Base-by-base conservation (phyloP, 768 basidiomycete genomes). In the Chlorophyllum brunneum region DNA sequence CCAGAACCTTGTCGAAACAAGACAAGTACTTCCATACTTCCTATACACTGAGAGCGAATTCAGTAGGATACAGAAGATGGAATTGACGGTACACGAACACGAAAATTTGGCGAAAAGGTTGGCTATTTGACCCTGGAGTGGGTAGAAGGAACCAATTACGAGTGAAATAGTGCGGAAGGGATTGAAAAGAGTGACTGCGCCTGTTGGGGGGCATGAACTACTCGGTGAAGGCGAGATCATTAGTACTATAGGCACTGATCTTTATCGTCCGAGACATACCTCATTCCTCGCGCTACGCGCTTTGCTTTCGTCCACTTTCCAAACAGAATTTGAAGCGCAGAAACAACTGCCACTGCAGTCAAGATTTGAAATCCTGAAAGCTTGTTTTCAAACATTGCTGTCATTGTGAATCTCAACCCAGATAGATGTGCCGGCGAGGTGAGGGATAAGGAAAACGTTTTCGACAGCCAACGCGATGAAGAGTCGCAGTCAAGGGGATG, bases 1-100 rank as follows among this genome's bases (percentile, higher is more conserved):
- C 57, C 58, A 65, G 37, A 77, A 49, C 1, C 49, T 44, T 23
- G 75, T 63, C 4, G 75, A 70, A 9, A 67, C 67, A 18, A 75
- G 56, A n/a, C 62, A 63, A 0, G 76, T 78, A 51, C 66, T 69
- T 20, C 75, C 67, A 34, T 70, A 67, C 46, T 68, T 61, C 33
- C 57, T 57, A 57, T 74, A 75, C n/a, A 62, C 76, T 78, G 29
- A 15, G 18, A 16, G 10, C n/a, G n/a, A 33, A 8, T 20, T 38
- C 46, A 4, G 13, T 39, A 24, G 7, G 30, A 24, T 23, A 38
- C 1, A 18, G 1, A 7, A n/a, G 3, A 23, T 8, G 3, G 22
- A 0, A n/a, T n/a, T 15, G 33, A n/a, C 0, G 15, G 10, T 29
- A 34, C 9, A 62, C 72, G 10, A 51, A 77, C 76, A 20, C 1